Evolutionary conservation across 2,329 filamentous ascomycete species (phyloP), one percentile per base, ranked within the genome.

Genomic region (Madurella fahalii): DNA sequence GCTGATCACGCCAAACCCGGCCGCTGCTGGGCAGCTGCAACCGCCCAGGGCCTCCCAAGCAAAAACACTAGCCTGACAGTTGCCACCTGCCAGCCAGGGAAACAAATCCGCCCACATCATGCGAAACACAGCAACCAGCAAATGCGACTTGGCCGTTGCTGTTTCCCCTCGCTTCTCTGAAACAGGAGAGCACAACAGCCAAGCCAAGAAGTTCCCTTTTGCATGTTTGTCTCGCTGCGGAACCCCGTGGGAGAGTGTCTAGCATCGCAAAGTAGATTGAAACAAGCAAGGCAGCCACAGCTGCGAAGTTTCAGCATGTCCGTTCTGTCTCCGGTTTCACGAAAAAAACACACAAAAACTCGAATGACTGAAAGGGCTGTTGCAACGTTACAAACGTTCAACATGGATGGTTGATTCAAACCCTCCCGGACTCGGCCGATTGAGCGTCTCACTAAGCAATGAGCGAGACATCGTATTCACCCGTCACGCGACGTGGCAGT

Each of bases 131-230:
- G 39, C 34, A 15, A 15, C 34, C 13, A 37, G 37, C 53, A 46
- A 57, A 56, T 56, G 31, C 16, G 9, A 43, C 40, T 13, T 31
- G 25, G 12, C 31, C 15, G 5, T 46, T 18, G 41, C 18, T 12
- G 53, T 40, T 46, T 52, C 42, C 9, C 53, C 42, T 40, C 49
- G 12, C 32, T 16, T 18, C 12, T 15, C 54, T 59, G 57, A 59
- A 59, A 59, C 57, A 57, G 54, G 45, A 57, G 54, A 47, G n/a
- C 47, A 44, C 16, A 12, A 39, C 54, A 46, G 46, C 46, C 54
- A 56, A 50, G 50, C 46, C 17, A 43, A 31, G 9, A 25, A 25
- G 25, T 25, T 25, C 25, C 25, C n/a, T n/a, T 25, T 7, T 25
- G 7, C 25, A 25, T 25, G 25, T 25, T 25, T 25, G 25, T 7